These are phyloP conservation scores for Ustilago esculenta DNA, from an alignment of 1,284 basidiomycete species.

Conservation along the genomic window DNA sequence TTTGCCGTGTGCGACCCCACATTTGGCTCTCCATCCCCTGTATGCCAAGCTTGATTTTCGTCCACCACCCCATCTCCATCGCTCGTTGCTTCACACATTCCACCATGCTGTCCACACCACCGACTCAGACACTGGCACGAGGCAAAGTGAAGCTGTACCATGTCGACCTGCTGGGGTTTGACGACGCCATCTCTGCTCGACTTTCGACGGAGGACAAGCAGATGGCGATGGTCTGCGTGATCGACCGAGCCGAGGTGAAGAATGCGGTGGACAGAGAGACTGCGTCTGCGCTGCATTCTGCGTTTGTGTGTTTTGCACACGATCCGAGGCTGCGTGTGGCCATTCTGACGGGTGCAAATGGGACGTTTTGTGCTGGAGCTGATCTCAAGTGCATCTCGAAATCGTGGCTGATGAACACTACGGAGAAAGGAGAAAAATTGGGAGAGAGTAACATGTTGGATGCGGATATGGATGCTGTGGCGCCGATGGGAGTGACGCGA, in stretches of 20 bases:
- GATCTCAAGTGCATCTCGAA: constrained; percentile 29
- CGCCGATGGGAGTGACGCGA: constrained; percentile 41
- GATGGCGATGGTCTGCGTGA: constrained; percentile 35
- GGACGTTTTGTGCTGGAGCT: constrained; percentile 40
- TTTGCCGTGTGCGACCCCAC: not conserved
- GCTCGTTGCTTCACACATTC: not conserved
- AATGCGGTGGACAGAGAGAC: constrained; percentile 39
- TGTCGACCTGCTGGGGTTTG: constrained; percentile 11
- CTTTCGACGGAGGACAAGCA: not conserved
- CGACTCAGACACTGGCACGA: constrained; percentile 9
- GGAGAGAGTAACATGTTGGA: constrained; percentile 22
- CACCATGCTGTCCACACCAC: constrained; percentile 7
- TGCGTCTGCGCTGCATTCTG: constrained; percentile 20
- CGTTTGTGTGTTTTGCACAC: constrained; percentile 24
- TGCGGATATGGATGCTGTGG: constrained; percentile 34
- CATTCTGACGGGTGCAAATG: constrained; percentile 25
- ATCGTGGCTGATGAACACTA: not conserved
- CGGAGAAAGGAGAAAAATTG: not conserved
- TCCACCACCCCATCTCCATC: too few species aligned
- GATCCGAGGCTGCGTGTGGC: constrained; percentile 18
- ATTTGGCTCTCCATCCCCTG: too few species aligned
- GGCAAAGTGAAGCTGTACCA: constrained; percentile 37
- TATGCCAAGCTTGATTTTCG: too few species aligned
- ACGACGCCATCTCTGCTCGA: constrained; percentile 20
- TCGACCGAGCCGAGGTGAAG: constrained; percentile 23